Evolutionary conservation across 169 alveolate genomes (phyloP).

Genomic region (Babesia caballi): DNA sequence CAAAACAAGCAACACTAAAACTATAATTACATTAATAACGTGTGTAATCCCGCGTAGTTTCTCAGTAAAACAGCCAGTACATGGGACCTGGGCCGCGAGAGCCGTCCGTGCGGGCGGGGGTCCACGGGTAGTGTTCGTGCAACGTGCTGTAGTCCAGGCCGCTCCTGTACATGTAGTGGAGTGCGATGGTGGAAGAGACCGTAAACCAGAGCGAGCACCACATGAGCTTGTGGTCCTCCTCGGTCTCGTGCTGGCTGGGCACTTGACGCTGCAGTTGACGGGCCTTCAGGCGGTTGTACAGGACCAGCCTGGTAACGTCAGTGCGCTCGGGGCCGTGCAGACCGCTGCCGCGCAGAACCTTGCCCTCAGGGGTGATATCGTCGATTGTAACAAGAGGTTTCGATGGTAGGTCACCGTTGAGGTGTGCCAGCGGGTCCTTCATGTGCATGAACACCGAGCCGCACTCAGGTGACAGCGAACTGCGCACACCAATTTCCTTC

Average conservation of each 20-base stretch:
- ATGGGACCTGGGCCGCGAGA: constrained; percentile 77
- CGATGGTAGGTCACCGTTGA: constrained; percentile 63
- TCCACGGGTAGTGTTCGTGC: constrained; percentile 82
- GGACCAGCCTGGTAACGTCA: constrained; percentile 76
- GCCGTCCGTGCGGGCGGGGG: constrained; percentile 79
- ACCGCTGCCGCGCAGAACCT: constrained; percentile 83
- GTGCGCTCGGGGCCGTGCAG: constrained; percentile 88
- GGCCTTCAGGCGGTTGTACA: constrained; percentile 84
- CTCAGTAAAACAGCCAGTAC: constrained; percentile 72
- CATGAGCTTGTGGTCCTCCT: constrained; percentile 74
- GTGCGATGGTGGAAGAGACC: constrained; percentile 62
- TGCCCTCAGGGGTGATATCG: constrained; percentile 67
- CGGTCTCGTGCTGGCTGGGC: constrained; percentile 73
- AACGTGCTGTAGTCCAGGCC: constrained; percentile 68
- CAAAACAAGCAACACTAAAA: not conserved
- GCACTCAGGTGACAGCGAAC: constrained; percentile 52
- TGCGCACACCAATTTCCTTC: constrained; percentile 58
- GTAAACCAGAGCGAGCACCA: constrained; percentile 78
- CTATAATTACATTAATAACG: not conserved
- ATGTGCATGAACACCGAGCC: constrained; percentile 48
- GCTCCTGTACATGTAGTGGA: constrained; percentile 62
- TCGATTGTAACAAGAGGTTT: constrained; percentile 69
- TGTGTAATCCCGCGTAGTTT: not conserved
- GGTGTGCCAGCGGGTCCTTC: constrained; percentile 67
- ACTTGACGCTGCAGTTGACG: constrained; percentile 82